Evolutionary conservation across 129 eudicot genomes (phyloP).

Genomic region (Centrapalus pauciflorus): DNA sequence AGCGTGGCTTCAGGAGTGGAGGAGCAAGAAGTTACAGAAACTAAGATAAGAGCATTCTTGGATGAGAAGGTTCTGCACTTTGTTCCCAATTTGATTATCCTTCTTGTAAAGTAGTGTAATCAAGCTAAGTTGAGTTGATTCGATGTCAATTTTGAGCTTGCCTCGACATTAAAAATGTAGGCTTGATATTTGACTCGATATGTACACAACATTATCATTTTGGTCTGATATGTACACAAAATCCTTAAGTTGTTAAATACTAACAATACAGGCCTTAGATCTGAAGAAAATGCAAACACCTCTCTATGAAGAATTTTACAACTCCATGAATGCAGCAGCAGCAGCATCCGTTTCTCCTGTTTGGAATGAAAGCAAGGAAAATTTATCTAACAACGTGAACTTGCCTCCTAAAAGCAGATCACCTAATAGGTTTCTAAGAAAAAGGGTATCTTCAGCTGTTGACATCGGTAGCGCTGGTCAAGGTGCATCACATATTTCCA

Average conservation of each 20-base stretch:
- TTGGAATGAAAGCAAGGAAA: constrained; percentile 62
- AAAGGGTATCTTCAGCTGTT: constrained; percentile 75
- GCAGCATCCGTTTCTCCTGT: constrained; percentile 35
- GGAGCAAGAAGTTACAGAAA: constrained; percentile 86
- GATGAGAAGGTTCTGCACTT: constrained; percentile 70
- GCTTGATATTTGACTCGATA: too few species aligned
- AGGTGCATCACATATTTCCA: constrained; percentile 39
- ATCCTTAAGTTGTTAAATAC: too few species aligned
- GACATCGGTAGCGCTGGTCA: constrained; percentile 57
- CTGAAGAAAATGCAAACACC: constrained; percentile 94
- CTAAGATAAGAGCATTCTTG: constrained; percentile 76
- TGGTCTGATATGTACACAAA: too few species aligned
- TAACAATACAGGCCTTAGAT: constrained; percentile 77
- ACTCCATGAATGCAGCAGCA: constrained; percentile 68
- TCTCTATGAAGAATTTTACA: constrained; percentile 80
- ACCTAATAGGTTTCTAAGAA: constrained; percentile 50
- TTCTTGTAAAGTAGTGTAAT: too few species aligned
- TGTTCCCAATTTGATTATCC: not conserved
- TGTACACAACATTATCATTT: too few species aligned
- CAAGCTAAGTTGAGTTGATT: too few species aligned
- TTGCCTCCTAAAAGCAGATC: constrained; percentile 89
- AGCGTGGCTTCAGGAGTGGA: constrained; percentile 56
- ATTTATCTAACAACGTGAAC: constrained; percentile 42
- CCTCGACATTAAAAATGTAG: too few species aligned
- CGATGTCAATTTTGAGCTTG: too few species aligned